Evolutionary conservation across 2,329 filamentous ascomycete species (phyloP), one percentile per base, ranked within the genome.

Genomic region (Chaetomiaceae sp.): DNA sequence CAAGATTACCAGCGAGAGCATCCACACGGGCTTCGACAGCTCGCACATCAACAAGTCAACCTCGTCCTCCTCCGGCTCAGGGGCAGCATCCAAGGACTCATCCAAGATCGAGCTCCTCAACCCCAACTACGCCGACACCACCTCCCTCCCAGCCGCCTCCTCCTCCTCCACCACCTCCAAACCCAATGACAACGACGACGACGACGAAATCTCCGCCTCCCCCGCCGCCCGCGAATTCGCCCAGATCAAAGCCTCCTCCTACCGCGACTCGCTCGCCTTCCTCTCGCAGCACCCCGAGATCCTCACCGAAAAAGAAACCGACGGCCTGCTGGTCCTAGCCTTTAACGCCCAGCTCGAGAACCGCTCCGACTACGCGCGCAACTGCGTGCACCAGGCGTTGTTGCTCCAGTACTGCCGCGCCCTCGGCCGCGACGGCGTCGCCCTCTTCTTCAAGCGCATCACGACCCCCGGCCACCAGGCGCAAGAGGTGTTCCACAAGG

Each of bases 401-500:
- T 78, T 99, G 12, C 75, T 99, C 37, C 94, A 99, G 70, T 99
- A 99, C 75, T 99, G 94, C 73, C 84, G 92, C 9, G 87, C 90
- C 38, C 79, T 99, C 6, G 91, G 92, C 57, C 84, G 83, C 60
- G 90, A 97, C 64, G 92, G 92, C 20, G 91, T 96, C 8, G 81
- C 83, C 6, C 74, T 97, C 27, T 99, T 99, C 78, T 99, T 99
- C 81, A 95, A 94, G 74, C 87, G 92, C 54, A 91, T 99, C 69
- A 94, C 88, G 20, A 95, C 88, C 3, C 84, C 83, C 63, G 89
- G 87, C 29, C 92, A 99, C 71, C 87, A 96, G 72, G 95, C 94
- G 6, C 85, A 88, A 64, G 90, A 89, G 40, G 80, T 97, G 40
- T 99, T 99, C 76, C 83, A 82, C 68, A 92, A 96, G 70, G 94